Percentiles rank a stretch among this genome's conserved stretches.
phyloP scores from a whole-genome alignment of 768 basidiomycete species.

The Psilocybe sp. region DNA sequence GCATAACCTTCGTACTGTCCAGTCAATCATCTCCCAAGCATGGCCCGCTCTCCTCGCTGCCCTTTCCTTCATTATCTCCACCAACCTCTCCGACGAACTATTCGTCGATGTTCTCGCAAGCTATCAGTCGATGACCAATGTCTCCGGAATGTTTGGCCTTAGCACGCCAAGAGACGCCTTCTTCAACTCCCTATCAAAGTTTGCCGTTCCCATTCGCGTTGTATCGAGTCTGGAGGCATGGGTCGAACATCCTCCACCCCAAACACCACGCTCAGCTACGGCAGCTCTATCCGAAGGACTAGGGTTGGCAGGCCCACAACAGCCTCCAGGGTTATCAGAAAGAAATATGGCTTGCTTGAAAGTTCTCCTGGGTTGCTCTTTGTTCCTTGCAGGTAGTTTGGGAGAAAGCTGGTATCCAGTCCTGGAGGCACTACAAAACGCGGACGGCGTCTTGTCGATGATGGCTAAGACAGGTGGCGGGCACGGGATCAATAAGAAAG shows the following conservation, averaged over 20 bases:
- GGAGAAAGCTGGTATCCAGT: conserved; percentile 93
- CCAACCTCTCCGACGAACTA: conserved; percentile 88
- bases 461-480: conserved; percentile 40
- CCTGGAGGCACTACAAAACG: conserved; percentile 89
- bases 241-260: conserved; percentile 36
- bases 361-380: conserved; percentile 70
- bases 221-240: conserved; percentile 76
- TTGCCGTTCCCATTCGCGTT: conserved; percentile 87
- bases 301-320: conserved; percentile 49
- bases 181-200: conserved; percentile 84
- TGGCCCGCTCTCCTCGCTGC: conserved; percentile 95
- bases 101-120: conserved; percentile 85
- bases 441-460: conserved; percentile 82
- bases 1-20: conserved; percentile 58
- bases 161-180: conserved; percentile 91
- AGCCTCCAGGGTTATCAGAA: conserved; percentile 78
- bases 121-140: conserved; percentile 82
- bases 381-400: conserved; percentile 81
- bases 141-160: conserved; percentile 85
- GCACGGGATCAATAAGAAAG: conserved; percentile 28
- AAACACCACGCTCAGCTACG: conserved; percentile 58
- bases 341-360: conserved; percentile 91
- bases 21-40: conserved; percentile 78
- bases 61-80: conserved; percentile 84
- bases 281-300: conserved; percentile 65